Conservation (phyloP, 768 basidiomycete species). For the Lactarius trivialis region DNA sequence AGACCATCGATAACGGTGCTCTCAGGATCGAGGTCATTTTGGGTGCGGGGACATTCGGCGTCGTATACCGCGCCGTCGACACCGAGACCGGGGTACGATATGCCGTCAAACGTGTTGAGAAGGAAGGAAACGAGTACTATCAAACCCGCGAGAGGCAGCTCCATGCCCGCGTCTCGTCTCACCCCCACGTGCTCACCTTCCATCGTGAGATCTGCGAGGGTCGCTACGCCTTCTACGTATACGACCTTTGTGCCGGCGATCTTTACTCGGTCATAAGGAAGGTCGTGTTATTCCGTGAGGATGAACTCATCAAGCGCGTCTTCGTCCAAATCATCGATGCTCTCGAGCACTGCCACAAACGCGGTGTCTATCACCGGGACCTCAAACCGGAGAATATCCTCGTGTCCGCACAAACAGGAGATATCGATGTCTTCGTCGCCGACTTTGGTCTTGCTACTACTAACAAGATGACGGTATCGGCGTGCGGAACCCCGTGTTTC, state of each 20-base stretch:
- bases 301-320: conserved; percentile 10
- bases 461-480: neutral
- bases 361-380: conserved; percentile 8
- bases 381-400: neutral
- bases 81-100: conserved; percentile 33
- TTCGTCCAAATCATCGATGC: conserved; percentile 14
- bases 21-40: conserved; percentile 80
- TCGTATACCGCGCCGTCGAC: conserved; percentile 85
- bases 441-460: conserved; percentile 16
- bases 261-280: conserved; percentile 5
- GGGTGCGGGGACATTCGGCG: conserved; percentile 92
- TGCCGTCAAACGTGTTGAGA: conserved; percentile 87
- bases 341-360: conserved; percentile 11
- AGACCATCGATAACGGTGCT: conserved; percentile 62
- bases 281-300: conserved; percentile 8
- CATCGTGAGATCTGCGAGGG: conserved; percentile 81
- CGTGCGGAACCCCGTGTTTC: conserved; percentile 2
- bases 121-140: conserved; percentile 26
- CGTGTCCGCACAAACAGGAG: neutral
- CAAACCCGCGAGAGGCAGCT: conserved; percentile 63
- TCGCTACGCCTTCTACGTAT: conserved; percentile 41
- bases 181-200: conserved; percentile 77
- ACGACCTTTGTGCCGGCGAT: conserved; percentile 12
- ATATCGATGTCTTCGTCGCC: conserved; percentile 3
- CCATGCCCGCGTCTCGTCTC: conserved; percentile 66